These are phyloP conservation scores for Hygrocybe coccinea DNA, from an alignment of 768 basidiomycete species.

Conservation along the genomic window DNA sequence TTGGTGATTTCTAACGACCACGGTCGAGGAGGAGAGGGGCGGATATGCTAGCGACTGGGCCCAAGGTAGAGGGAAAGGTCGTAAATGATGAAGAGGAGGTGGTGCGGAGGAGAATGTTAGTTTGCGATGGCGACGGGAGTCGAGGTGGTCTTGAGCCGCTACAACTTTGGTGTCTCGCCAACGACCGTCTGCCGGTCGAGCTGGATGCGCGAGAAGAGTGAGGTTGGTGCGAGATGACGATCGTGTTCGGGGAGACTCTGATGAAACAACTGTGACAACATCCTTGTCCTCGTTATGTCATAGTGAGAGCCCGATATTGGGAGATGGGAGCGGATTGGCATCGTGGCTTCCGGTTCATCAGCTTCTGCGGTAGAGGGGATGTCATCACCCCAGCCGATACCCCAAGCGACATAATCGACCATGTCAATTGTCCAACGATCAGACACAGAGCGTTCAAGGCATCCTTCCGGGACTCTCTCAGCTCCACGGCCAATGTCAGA, in stretches of 20 bases:
- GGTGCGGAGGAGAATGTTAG: conserved; percentile 23
- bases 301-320: conserved; percentile 5
- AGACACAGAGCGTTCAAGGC: conserved; percentile 59
- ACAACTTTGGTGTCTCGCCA: conserved; percentile 36
- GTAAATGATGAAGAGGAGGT: conserved; percentile 20
- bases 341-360: conserved; percentile 9
- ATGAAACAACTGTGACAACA: conserved; percentile 14
- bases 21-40: conserved; percentile 19
- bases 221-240: conserved; percentile 40
- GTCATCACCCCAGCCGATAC: conserved; percentile 64
- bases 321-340: conserved; percentile 11
- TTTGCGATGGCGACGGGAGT: conserved; percentile 24
- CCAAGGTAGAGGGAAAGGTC: conserved; percentile 25
- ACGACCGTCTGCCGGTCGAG: conserved; percentile 35
- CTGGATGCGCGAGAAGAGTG: conserved; percentile 50
- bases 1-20: conserved; percentile 27
- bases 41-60: conserved; percentile 17
- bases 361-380: conserved; percentile 30
- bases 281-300: background rate
- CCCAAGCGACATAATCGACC: conserved; percentile 79
- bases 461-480: conserved; percentile 70
- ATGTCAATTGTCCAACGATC: conserved; percentile 76
- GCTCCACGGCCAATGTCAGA: conserved; percentile 53
- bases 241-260: conserved; percentile 36
- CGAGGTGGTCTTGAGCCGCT: conserved; percentile 37